Evolutionary conservation across 176 grass and related monocot genomes (phyloP).

Genomic region (Carex cristatella): DNA sequence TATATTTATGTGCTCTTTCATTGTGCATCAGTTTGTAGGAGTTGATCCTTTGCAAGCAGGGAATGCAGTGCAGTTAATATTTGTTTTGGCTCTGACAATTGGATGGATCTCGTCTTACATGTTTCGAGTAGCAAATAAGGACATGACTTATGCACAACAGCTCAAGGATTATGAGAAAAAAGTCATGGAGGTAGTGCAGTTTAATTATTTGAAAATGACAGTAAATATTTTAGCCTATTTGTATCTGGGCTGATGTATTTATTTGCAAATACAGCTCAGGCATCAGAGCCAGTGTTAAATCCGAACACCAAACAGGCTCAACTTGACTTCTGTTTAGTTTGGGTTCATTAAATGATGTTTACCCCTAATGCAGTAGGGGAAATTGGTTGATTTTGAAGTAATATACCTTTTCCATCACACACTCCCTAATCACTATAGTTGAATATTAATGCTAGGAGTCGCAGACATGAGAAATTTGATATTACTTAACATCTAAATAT

Average conservation of each 20-base stretch:
- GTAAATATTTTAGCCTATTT: not conserved
- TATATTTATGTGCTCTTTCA: not conserved
- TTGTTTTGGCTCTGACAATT: slow-evolving; percentile 83
- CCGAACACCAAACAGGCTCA: not conserved
- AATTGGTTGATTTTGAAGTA: not conserved
- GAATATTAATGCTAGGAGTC: not conserved
- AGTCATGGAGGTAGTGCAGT: slow-evolving; percentile 69
- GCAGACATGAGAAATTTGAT: not conserved
- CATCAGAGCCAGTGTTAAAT: no score
- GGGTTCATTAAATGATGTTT: not conserved
- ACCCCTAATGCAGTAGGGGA: not conserved
- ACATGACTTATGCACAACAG: slow-evolving; percentile 97
- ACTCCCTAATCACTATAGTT: not conserved
- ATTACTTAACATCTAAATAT: not conserved
- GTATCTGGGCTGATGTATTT: not conserved
- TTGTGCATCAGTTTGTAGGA: slow-evolving; percentile 45
- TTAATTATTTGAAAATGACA: not conserved
- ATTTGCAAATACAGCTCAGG: not conserved
- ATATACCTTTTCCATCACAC: not conserved
- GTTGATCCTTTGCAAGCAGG: slow-evolving; percentile 89
- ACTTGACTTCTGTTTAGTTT: not conserved
- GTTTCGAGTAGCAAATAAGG: slow-evolving; percentile 94
- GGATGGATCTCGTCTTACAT: slow-evolving; percentile 97
- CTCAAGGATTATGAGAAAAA: slow-evolving; percentile 92
- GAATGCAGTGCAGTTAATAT: slow-evolving; percentile 83